phyloP scores from a whole-genome alignment of 1,284 basidiomycete species.

The Moesziomyces globuligerus region DNA sequence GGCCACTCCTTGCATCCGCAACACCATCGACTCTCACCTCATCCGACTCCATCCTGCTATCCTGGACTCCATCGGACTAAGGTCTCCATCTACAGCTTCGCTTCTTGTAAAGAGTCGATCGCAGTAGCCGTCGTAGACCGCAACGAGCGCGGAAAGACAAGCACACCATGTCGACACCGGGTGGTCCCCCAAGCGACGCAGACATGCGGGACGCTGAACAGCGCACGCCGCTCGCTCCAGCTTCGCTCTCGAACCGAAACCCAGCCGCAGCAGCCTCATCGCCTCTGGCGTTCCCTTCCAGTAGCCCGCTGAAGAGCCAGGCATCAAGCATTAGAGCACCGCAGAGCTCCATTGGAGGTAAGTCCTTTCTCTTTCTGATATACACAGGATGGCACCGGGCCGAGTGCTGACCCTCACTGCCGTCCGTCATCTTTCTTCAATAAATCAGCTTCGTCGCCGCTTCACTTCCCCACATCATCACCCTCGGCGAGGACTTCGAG shows the following conservation, averaged over 20 bases:
- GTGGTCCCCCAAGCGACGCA: constrained; percentile 38
- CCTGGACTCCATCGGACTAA: too few relatives aligned
- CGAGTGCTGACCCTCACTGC: neutral
- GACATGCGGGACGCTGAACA: constrained; percentile 48
- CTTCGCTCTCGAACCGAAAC: constrained; percentile 31
- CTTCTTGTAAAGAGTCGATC: too few relatives aligned
- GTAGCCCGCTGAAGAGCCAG: constrained; percentile 57
- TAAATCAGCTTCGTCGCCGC: constrained; percentile 49
- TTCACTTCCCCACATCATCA: constrained; percentile 63
- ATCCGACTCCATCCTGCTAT: too few relatives aligned
- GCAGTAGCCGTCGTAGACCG: neutral
- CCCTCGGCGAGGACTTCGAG: constrained; percentile 51
- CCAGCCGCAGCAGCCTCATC: constrained; percentile 42
- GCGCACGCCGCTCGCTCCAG: constrained; percentile 45
- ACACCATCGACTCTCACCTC: neutral
- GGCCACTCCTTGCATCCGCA: too few relatives aligned
- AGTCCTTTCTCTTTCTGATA: constrained; percentile 4
- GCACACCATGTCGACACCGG: constrained; percentile 40
- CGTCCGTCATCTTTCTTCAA: neutral
- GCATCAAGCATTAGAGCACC: constrained; percentile 22
- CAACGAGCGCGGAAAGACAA: neutral
- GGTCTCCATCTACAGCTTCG: too few relatives aligned
- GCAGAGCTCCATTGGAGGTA: constrained; percentile 42
- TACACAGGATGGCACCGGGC: neutral
- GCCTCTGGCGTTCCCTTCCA: constrained; percentile 59